Base-by-base conservation (phyloP, 768 basidiomycete genomes). In the Podaxis sp. region DNA sequence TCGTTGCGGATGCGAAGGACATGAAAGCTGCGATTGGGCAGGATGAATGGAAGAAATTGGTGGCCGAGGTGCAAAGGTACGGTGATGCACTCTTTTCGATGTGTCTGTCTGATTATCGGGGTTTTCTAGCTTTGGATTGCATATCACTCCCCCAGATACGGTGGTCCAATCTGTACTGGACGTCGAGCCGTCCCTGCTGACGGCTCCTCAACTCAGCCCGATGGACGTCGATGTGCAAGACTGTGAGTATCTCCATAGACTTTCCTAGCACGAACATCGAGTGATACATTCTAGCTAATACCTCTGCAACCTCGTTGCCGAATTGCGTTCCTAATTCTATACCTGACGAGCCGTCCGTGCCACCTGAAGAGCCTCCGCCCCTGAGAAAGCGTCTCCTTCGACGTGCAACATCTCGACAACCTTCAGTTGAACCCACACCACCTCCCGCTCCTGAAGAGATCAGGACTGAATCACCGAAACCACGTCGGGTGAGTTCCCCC, bases 41-140 rank as follows among this genome's bases (percentile, higher is more conserved):
- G 22, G 79, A 79, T n/a, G 76, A 65, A 22, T 91, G 87, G 88
- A 72, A 74, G 33, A 80, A 83, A 40, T 70, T 90, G 38, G 74
- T 77, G 0, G 73, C 78, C 0, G 84, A 85, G 64, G 84, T 84
- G 1, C 76, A 76, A 66, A 78, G 74, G 89, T 89, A 52, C 13
- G 74, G 51, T 7, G 13, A 26, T 70, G 20, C 38, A 56, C n/a
- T 17, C 40, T 41, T 48, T 56, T 36, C 20, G 56, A 30, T 54
- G 17, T 52, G 17, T 44, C 22, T 38, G 15, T 56, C 40, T 61
- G 10, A 40, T 52, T 17, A 17, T 55, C 46, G n/a, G n/a, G 4
- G 49, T 24, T 49, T 28, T 63, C 38, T 56, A 82, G 81, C 44
- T 78, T 76, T 60, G 71, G 68, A 2, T 64, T 87, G 12, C 73